Percentiles rank a stretch among this genome's conserved stretches.
Evolutionary conservation across 1,284 basidiomycete genomes (phyloP).

Genomic region (Mycena sp.): DNA sequence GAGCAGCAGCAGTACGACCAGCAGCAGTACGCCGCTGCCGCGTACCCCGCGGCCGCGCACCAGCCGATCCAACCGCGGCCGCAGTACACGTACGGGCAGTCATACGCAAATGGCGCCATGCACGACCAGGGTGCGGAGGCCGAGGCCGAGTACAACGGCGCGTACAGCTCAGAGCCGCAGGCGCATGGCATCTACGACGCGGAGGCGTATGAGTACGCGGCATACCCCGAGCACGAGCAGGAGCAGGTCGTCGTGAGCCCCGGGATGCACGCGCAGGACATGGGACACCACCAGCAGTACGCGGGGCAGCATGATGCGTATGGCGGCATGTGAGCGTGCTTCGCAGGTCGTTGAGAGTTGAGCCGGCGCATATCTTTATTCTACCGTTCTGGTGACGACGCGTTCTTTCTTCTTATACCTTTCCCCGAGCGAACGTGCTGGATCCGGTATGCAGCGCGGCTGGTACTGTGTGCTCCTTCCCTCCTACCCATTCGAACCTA

Average conservation of each 20-base stretch:
- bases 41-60: background rate
- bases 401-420: constrained; percentile 27
- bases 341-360: background rate
- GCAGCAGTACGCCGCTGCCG: too few species aligned
- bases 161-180: constrained; percentile 51
- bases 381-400: constrained; percentile 19
- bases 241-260: constrained; percentile 28
- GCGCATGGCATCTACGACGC: constrained; percentile 46
- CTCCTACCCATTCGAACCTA: too few species aligned
- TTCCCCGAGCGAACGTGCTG: constrained; percentile 26
- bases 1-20: constrained; percentile 11
- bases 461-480: too few species aligned
- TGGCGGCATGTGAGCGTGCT: constrained; percentile 24
- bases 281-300: constrained; percentile 26
- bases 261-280: constrained; percentile 29
- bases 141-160: constrained; percentile 42
- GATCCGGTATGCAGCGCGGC: constrained; percentile 21
- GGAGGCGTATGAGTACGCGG: constrained; percentile 49
- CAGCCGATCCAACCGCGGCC: constrained; percentile 46
- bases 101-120: constrained; percentile 22
- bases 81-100: constrained; percentile 50
- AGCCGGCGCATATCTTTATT: background rate
- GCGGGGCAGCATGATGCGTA: constrained; percentile 22
- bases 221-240: too few species aligned
- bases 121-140: constrained; percentile 34